Evolutionary conservation across 208 protist genomes (phyloP).

Genomic region (Hexamita inflata): DNA sequence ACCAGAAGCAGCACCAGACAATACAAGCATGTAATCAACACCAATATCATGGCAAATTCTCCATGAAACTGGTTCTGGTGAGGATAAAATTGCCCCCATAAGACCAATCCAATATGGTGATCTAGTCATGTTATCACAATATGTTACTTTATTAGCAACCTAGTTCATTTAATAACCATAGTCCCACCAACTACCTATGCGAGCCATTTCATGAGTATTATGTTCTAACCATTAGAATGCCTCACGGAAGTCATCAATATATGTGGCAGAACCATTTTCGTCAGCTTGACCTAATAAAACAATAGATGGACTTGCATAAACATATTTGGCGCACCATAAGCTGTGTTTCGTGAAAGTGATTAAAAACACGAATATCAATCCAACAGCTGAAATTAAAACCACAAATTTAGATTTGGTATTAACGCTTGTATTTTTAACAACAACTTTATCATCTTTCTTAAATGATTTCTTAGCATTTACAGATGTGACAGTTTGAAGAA

Average conservation of each 20-base stretch:
- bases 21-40: conserved; percentile 38
- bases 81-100: conserved; percentile 32
- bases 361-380: not conserved
- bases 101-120: conserved; percentile 37
- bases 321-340: conserved; percentile 55
- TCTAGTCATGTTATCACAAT: conserved; percentile 40
- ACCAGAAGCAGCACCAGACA: conserved; percentile 35
- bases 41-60: conserved; percentile 29
- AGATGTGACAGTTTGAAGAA: conserved; percentile 33
- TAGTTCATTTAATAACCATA: conserved; percentile 41
- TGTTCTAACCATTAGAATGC: conserved; percentile 35
- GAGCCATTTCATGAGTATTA: conserved; percentile 29
- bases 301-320: conserved; percentile 64
- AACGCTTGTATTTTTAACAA: too few species aligned
- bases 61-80: conserved; percentile 15
- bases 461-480: not conserved
- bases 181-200: conserved; percentile 37
- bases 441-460: not conserved
- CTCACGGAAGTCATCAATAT: conserved; percentile 43
- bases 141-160: conserved; percentile 29
- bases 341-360: conserved; percentile 26
- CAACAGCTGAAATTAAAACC: not conserved
- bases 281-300: conserved; percentile 27
- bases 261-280: not conserved
- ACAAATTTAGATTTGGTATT: too few species aligned